A percentile compares a stretch with the other conserved stretches of the same genome.
phyloP scores from a whole-genome alignment of 2,329 filamentous ascomycete genomes.

The Apiospora marii region DNA sequence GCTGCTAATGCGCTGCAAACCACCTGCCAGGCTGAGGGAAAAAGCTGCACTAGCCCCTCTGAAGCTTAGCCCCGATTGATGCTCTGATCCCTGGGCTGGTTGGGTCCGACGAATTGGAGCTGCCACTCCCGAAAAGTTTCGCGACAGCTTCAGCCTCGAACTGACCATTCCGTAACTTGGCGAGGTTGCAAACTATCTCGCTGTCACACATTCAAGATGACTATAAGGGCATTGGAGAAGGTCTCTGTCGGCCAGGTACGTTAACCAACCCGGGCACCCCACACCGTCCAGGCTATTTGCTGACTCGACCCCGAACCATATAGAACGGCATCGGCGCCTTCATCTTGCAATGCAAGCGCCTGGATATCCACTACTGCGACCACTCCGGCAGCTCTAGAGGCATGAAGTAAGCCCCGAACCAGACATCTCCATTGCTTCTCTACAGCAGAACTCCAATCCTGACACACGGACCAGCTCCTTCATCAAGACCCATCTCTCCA shows the following conservation, averaged over 20 bases:
- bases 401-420: constrained; percentile 76
- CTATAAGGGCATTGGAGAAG: constrained; percentile 60
- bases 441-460: not conserved
- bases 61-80: constrained; percentile 13
- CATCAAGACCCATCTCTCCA: constrained; percentile 77
- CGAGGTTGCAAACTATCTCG: not conserved
- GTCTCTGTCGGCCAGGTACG: constrained; percentile 63
- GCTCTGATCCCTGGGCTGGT: not conserved
- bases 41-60: not conserved
- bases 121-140: constrained; percentile 30
- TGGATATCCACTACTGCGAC: constrained; percentile 98
- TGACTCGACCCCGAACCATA: constrained; percentile 3
- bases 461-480: constrained; percentile 66
- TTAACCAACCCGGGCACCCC: not conserved
- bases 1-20: not conserved
- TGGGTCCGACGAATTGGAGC: not conserved
- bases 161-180: constrained; percentile 9
- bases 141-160: constrained; percentile 25
- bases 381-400: constrained; percentile 91
- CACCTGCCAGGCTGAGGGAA: constrained; percentile 7
- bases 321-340: constrained; percentile 98
- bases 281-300: constrained; percentile 27
- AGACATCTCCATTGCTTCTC: constrained; percentile 9
- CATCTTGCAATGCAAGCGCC: constrained; percentile 93
- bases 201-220: constrained; percentile 55